Evolutionary conservation across 2,329 filamentous ascomycete genomes (phyloP).

Genomic region (Fusarium napiforme): DNA sequence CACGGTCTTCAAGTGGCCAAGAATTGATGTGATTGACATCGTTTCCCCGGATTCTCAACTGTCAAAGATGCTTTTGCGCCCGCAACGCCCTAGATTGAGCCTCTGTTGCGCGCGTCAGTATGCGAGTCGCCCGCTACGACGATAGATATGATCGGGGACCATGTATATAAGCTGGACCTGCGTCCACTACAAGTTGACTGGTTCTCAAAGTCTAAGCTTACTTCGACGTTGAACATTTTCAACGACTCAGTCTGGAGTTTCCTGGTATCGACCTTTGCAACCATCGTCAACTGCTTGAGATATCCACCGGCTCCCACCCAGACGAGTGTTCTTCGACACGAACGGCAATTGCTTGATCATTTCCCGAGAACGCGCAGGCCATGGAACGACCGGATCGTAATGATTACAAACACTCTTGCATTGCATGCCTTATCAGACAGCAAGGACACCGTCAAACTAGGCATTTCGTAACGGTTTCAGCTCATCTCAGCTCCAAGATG

Average conservation of each 20-base stretch:
- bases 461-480: slow-evolving; percentile 4
- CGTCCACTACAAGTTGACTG: slow-evolving; percentile 10
- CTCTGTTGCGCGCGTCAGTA: slow-evolving; percentile 46
- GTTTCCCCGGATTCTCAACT: slow-evolving; percentile 30
- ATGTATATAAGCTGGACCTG: slow-evolving; percentile 44
- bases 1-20: neutral
- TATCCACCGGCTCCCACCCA: neutral
- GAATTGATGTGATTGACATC: slow-evolving; percentile 5
- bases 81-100: slow-evolving; percentile 44
- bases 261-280: neutral
- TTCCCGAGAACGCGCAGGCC: neutral
- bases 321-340: neutral
- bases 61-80: slow-evolving; percentile 40
- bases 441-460: neutral
- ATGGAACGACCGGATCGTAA: neutral
- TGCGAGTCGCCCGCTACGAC: slow-evolving; percentile 42
- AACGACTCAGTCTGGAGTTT: neutral
- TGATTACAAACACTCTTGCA: neutral
- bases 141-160: slow-evolving; percentile 25
- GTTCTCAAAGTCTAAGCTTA: slow-evolving; percentile 24
- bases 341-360: neutral
- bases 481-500: slow-evolving; percentile 2
- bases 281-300: neutral
- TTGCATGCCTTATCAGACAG: slow-evolving; percentile 17
- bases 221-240: slow-evolving; percentile 5